A percentile compares a stretch with the other conserved stretches of the same genome.
Evolutionary conservation across 371 early-diverging fungal species (phyloP).

Genomic region (Actinomortierella wolfii): DNA sequence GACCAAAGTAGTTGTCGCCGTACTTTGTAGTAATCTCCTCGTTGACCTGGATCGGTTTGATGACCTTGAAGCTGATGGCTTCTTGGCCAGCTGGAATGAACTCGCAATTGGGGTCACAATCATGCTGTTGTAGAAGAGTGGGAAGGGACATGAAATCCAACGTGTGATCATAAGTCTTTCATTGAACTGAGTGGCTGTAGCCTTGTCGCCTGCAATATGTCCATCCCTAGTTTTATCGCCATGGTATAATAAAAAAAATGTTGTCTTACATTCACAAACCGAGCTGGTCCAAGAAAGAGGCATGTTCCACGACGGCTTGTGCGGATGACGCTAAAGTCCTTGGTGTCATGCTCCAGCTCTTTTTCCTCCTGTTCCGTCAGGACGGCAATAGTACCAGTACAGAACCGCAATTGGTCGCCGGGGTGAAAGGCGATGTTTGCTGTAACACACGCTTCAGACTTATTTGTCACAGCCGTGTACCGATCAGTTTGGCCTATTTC

Average conservation of each 20-base stretch:
- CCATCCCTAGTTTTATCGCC: too few relatives aligned
- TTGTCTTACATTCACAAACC: constrained; percentile 89
- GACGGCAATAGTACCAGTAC: constrained; percentile 79
- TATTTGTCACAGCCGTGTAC: constrained; percentile 68
- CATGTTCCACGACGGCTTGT: constrained; percentile 76
- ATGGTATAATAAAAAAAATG: too few relatives aligned
- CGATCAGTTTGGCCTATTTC: constrained; percentile 77
- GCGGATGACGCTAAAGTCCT: constrained; percentile 91
- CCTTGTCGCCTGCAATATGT: too few relatives aligned
- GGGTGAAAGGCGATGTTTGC: constrained; percentile 76
- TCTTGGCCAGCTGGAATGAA: constrained; percentile 46
- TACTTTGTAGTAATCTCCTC: constrained; percentile 90
- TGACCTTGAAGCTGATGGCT: constrained; percentile 80
- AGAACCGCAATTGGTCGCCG: constrained; percentile 79
- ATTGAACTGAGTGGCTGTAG: too few relatives aligned
- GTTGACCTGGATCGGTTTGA: constrained; percentile 75
- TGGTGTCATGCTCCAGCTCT: constrained; percentile 61
- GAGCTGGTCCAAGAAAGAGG: constrained; percentile 92
- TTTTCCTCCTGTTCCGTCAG: constrained; percentile 75
- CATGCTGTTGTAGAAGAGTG: constrained; percentile 62
- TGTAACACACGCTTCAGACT: constrained; percentile 84
- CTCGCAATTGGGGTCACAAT: constrained; percentile 86
- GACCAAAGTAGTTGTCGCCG: constrained; percentile 89
- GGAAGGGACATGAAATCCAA: too few relatives aligned
- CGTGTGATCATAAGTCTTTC: too few relatives aligned